Evolutionary conservation across 208 protist genomes (phyloP), one percentile per base, ranked within the genome.

Genomic region (Trypanosoma grayi): DNA sequence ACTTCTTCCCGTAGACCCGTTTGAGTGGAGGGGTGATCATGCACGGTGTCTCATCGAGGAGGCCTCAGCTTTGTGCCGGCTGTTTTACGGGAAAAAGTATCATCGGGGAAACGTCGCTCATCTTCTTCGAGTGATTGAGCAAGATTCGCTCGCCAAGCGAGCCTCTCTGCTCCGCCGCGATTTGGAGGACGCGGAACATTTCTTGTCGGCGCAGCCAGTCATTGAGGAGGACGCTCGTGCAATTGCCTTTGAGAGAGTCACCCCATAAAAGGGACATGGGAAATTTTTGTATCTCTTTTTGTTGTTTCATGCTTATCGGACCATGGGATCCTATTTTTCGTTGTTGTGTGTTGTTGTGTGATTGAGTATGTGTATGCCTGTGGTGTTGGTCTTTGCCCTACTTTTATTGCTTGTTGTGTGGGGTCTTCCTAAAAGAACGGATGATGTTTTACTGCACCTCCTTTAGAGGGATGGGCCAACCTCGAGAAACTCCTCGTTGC

Each of bases 401-500:
- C 39, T 45, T 56, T 43, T 36, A 36, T 62, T 57, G 31, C 68
- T 67, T 47, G 54, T 46, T 54, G 18, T 48, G 2, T 22, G 18
- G 33, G 24, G 33, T 45, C 30, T 58, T 22, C 22, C 28, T 66
- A 4, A n/a, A n/a, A n/a, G n/a, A n/a, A n/a, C n/a, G n/a, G n/a
- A n/a, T n/a, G n/a, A n/a, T n/a, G n/a, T n/a, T n/a, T n/a, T n/a
- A n/a, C n/a, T n/a, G n/a, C n/a, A n/a, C n/a, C n/a, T n/a, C n/a
- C n/a, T n/a, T n/a, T n/a, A n/a, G n/a, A n/a, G n/a, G n/a, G n/a
- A n/a, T n/a, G n/a, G n/a, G 54, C 45, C n/a, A 43, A n/a, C 52
- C 77, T 97, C 50, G 83, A 97, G 37, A 98, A 98, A 76, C 82
- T 99, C 5, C 75, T 99, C 20, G 90, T 99, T 37, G 98, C 97